Evolutionary conservation across 352 stramenopile genomes (phyloP).

Genomic region (Aphanomyces euteiches): DNA sequence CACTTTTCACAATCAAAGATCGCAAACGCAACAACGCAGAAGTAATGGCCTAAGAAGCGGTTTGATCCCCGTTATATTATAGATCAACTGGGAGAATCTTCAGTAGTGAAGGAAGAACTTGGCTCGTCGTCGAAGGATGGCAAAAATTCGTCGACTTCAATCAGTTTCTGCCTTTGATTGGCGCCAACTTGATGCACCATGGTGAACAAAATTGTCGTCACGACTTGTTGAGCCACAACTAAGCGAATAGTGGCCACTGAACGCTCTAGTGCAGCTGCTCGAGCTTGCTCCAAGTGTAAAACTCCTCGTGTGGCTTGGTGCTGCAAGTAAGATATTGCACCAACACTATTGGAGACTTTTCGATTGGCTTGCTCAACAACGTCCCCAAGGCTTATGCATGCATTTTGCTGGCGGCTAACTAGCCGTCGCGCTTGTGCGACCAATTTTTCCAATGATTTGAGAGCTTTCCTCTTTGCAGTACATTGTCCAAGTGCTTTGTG

Average conservation of each 20-base stretch:
- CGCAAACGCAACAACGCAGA: background rate
- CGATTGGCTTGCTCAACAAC: background rate
- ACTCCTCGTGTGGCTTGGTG: background rate
- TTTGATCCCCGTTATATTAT: background rate
- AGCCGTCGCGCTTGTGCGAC: background rate
- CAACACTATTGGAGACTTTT: background rate
- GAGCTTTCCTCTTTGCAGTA: background rate
- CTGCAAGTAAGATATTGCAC: background rate
- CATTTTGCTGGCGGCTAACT: background rate
- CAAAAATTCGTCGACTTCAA: no score
- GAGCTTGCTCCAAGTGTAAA: background rate
- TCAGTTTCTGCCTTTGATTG: no score
- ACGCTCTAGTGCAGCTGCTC: background rate
- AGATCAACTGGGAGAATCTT: background rate
- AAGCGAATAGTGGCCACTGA: background rate
- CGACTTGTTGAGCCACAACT: slow-evolving; percentile 1
- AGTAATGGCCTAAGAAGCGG: background rate
- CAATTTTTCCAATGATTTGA: background rate
- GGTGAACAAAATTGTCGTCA: slow-evolving; percentile 5
- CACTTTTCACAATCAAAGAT: background rate
- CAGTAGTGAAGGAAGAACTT: background rate
- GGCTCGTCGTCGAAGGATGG: background rate
- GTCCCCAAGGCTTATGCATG: background rate
- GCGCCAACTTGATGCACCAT: background rate
- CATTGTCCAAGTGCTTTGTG: background rate